Evolutionary conservation across 129 eudicot species (phyloP), one percentile per base, ranked within the genome.

Genomic region (Logfia minima): DNA sequence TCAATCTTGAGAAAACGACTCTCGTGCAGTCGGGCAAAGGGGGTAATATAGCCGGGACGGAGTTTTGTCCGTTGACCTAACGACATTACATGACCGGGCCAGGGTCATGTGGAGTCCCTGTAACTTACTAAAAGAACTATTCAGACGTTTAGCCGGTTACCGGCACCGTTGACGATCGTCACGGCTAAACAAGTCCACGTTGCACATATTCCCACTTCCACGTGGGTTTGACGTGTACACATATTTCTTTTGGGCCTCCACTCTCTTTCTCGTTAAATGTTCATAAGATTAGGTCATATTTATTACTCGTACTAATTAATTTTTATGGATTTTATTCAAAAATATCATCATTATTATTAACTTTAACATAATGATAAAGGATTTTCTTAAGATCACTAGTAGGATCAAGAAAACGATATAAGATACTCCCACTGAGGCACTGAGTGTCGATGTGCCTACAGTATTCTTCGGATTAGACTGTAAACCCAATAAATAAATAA

Each of bases 141-240:
- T n/a, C n/a, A n/a, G n/a, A n/a, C n/a, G n/a, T n/a, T n/a, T 55
- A 43, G 26, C 65, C 81, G 83, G 88, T 85, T 34, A 82, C 85
- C 88, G 77, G 88, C 88, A 81, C 73, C 83, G 85, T 81, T 85
- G 67, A 78, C 85, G 86, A 65, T 14, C 80, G 76, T 72, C 71
- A 64, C 86, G 82, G 23, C 79, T 75, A 64, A 63, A 70, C 88
- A 71, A 81, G 65, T 62, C 82, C 70, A 78, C 77, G 65, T 43
- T 77, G 82, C 85, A 85, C 85, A 83, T 84, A 85, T 74, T 78
- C 80, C 45, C 52, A 72, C 74, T 75, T 71, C 81, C 86, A 85
- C 89, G 80, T 85, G 79, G 6, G 16, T 66, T 34, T 80, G 72
- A 77, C 71, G 83, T 81, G 88, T 7, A n/a, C n/a, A n/a, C n/a